phyloP scores from a whole-genome alignment of 345 rosid genomes.

The Salix arbutifolia region DNA sequence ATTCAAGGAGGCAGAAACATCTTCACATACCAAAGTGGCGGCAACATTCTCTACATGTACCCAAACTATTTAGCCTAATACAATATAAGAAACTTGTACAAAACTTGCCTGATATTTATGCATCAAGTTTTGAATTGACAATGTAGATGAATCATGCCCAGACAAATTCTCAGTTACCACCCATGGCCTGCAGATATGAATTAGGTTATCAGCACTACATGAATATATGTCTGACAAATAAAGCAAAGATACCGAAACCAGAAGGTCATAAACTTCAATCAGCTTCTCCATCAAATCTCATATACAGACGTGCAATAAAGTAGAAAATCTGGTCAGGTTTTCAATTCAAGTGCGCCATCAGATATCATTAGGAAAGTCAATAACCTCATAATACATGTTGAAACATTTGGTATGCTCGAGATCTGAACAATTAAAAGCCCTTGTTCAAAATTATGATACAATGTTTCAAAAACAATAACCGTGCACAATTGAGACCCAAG shows the following conservation, averaged over 20 bases:
- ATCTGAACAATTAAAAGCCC: neutral
- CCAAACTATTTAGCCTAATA: too few relatives aligned
- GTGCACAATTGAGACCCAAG: neutral
- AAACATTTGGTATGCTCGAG: neutral
- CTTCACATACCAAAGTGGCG: too few relatives aligned
- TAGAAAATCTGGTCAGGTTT: neutral
- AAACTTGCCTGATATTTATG: conserved; percentile 22
- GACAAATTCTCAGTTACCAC: conserved; percentile 22
- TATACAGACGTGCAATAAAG: neutral
- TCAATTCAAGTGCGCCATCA: neutral
- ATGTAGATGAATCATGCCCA: neutral
- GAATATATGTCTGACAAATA: neutral
- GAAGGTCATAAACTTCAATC: neutral
- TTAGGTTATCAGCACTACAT: neutral
- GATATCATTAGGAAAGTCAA: too few relatives aligned
- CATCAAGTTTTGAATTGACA: conserved; percentile 12
- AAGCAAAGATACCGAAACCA: neutral
- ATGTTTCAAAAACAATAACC: neutral
- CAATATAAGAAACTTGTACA: neutral
- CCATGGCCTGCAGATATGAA: conserved; percentile 41
- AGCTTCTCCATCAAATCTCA: neutral
- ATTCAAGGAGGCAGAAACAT: too few relatives aligned
- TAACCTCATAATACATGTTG: too few relatives aligned
- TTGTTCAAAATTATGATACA: neutral
- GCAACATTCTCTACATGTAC: too few relatives aligned